A percentile compares a stretch with the other conserved stretches of the same genome.
Evolutionary conservation across 345 rosid genomes (phyloP).

Genomic region (Hypericum perforatum): DNA sequence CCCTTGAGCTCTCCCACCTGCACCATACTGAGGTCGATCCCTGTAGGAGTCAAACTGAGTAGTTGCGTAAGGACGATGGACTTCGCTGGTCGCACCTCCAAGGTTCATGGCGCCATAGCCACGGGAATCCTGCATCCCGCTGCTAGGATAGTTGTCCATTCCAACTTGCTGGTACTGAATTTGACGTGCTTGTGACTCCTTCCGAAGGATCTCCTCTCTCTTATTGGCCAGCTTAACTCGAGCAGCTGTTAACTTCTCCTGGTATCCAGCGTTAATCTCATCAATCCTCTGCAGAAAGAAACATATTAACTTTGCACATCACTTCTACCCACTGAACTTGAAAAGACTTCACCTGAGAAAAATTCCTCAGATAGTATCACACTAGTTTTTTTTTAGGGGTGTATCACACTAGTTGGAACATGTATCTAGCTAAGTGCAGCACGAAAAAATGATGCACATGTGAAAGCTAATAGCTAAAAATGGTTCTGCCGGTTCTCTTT

Average conservation of each 20-base stretch:
- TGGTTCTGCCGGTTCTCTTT: no score
- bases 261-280: slow-evolving; percentile 15
- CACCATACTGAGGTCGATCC: slow-evolving; percentile 9
- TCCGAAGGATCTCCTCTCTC: slow-evolving; percentile 14
- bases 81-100: background rate
- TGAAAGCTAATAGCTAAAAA: no score
- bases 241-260: slow-evolving; percentile 12
- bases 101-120: slow-evolving; percentile 10
- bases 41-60: slow-evolving; percentile 8
- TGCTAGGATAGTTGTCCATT: background rate
- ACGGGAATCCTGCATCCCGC: slow-evolving; percentile 7
- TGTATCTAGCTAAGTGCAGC: no score
- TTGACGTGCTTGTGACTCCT: slow-evolving; percentile 13
- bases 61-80: slow-evolving; percentile 1
- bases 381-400: no score
- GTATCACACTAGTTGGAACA: no score
- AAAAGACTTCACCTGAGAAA: no score
- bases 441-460: no score
- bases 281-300: slow-evolving; percentile 11
- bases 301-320: background rate
- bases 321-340: no score
- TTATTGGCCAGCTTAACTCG: slow-evolving; percentile 7
- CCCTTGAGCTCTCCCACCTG: slow-evolving; percentile 5
- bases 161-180: slow-evolving; percentile 14
- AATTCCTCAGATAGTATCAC: no score